phyloP scores from a whole-genome alignment of 176 grass and related monocot genomes.

The Hsuehochloa calcarea region DNA sequence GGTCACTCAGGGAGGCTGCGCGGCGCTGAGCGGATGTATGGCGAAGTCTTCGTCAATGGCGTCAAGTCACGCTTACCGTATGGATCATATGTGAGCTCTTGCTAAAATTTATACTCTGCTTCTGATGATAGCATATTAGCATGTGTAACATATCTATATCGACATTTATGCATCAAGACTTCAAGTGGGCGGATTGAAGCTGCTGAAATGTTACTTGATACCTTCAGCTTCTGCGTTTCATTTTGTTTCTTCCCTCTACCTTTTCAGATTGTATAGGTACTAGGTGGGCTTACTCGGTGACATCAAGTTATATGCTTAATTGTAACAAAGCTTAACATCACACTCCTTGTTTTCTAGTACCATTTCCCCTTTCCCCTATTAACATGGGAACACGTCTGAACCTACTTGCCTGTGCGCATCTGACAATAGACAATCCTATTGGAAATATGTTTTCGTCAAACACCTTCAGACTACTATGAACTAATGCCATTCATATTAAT shows the following conservation, averaged over 20 bases:
- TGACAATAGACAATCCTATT: too few relatives aligned
- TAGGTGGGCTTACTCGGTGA: background rate
- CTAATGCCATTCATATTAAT: background rate
- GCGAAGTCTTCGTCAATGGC: slow-evolving; percentile 83
- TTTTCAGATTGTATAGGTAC: background rate
- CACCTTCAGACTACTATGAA: background rate
- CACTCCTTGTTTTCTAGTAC: background rate
- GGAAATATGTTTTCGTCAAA: background rate
- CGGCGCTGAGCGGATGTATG: slow-evolving; percentile 60
- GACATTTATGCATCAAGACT: background rate
- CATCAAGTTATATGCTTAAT: background rate
- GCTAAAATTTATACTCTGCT: background rate
- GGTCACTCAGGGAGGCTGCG: slow-evolving; percentile 52
- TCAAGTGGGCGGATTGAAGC: background rate
- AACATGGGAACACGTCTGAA: background rate
- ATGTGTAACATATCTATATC: background rate
- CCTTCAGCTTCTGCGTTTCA: background rate
- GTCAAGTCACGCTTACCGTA: slow-evolving; percentile 67
- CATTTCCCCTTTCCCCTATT: background rate
- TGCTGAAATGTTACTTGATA: background rate
- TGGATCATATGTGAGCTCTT: slow-evolving; percentile 76
- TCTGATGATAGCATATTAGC: background rate
- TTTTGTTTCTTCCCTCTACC: background rate
- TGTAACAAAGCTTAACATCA: background rate
- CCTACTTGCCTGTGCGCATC: background rate